These are phyloP conservation scores for Saccharum hybrid DNA, from an alignment of 202 grass and related monocot species.

Conservation along the genomic window DNA sequence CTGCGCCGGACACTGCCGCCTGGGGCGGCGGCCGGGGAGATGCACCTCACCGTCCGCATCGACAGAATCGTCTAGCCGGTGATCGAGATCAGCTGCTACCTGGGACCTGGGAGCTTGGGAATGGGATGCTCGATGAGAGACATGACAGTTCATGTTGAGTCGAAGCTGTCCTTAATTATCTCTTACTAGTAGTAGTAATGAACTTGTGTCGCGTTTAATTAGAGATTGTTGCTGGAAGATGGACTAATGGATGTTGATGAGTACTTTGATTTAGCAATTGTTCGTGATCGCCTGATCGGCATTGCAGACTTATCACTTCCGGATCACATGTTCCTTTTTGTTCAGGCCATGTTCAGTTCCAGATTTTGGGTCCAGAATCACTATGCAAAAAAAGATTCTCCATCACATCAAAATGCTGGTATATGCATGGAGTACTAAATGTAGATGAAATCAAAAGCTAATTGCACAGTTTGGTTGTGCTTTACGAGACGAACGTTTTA, in stretches of 20 bases:
- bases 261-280: neutral
- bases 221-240: neutral
- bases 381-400: too few species aligned
- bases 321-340: neutral
- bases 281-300: neutral
- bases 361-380: too few species aligned
- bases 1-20: neutral
- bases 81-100: neutral
- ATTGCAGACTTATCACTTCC: neutral
- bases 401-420: too few species aligned
- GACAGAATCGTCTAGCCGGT: neutral
- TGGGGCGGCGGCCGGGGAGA: neutral
- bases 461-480: too few species aligned
- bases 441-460: too few species aligned
- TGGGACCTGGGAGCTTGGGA: too few species aligned
- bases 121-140: neutral
- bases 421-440: too few species aligned
- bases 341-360: neutral
- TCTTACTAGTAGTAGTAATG: neutral
- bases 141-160: neutral
- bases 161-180: neutral
- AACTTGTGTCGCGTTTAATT: neutral
- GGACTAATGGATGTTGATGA: neutral
- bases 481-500: too few species aligned
- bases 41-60: neutral